Evolutionary conservation across 306 rosid species (phyloP).

Genomic region (Pyrus betulifolia): DNA sequence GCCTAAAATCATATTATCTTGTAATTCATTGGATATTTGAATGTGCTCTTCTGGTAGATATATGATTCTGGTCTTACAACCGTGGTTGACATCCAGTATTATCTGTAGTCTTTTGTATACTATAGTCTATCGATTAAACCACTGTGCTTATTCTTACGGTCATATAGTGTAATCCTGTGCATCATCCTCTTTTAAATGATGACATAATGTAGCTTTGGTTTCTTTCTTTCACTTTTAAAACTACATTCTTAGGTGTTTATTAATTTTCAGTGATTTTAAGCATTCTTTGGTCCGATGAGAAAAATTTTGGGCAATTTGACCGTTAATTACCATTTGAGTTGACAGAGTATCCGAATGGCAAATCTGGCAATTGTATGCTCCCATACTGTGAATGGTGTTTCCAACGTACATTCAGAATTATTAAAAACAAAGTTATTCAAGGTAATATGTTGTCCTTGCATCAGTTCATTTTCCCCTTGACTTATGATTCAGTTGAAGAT

Average conservation of each 20-base stretch:
- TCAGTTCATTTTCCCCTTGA: neutral
- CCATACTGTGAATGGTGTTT: constrained; percentile 66
- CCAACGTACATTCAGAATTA: constrained; percentile 49
- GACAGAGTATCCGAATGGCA: constrained; percentile 63
- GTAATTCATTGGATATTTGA: neutral
- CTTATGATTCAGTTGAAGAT: neutral
- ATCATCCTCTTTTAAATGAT: neutral
- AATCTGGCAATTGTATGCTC: constrained; percentile 57
- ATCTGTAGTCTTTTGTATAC: neutral
- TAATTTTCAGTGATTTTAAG: neutral
- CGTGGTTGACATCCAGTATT: neutral
- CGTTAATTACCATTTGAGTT: constrained; percentile 15
- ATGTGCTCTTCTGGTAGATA: neutral
- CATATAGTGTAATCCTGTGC: neutral
- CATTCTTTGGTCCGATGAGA: neutral
- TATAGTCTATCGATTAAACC: neutral
- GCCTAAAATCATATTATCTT: constrained; percentile 1
- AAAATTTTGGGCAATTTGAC: neutral
- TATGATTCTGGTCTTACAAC: neutral
- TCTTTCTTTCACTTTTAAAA: neutral
- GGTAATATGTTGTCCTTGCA: constrained; percentile 29
- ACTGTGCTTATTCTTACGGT: neutral
- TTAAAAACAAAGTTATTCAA: constrained; percentile 47
- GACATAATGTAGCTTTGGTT: neutral
- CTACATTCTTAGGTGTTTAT: neutral